A percentile compares a stretch with the other conserved stretches of the same genome.
Evolutionary conservation across 495 filamentous ascomycete genomes (phyloP).

Genomic region (Thermochaetoides thermophila): DNA sequence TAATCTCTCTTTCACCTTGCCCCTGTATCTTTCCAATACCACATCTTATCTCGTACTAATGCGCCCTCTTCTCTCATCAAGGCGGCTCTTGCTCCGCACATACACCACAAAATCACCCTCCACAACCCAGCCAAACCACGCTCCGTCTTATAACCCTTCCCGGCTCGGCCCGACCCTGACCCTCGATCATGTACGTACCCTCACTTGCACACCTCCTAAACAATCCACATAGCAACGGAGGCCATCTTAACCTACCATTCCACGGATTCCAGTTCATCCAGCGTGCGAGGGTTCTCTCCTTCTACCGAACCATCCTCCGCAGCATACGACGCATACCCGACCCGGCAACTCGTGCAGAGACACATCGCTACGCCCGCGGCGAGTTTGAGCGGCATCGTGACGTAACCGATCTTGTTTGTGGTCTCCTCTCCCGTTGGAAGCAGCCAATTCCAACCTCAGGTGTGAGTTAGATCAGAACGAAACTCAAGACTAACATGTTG

Average conservation of each 20-base stretch:
- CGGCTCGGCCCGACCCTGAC: conserved; percentile 27
- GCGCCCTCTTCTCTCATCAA: no score
- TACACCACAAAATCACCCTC: conserved; percentile 22
- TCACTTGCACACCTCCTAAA: not conserved
- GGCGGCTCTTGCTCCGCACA: conserved; percentile 23
- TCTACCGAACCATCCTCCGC: conserved; percentile 45
- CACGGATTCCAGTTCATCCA: conserved; percentile 39
- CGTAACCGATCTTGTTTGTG: conserved; percentile 54
- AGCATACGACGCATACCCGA: conserved; percentile 34
- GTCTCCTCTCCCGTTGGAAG: not conserved
- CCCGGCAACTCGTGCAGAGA: conserved; percentile 43
- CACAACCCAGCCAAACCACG: conserved; percentile 3
- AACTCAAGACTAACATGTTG: conserved; percentile 1
- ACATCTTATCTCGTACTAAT: no score
- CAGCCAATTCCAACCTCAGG: not conserved
- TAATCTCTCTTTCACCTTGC: no score
- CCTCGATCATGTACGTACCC: conserved; percentile 33
- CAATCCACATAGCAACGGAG: not conserved
- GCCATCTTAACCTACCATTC: not conserved
- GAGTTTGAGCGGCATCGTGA: conserved; percentile 62
- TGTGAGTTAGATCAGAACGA: not conserved
- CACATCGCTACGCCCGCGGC: conserved; percentile 52
- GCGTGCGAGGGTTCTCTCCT: conserved; percentile 34
- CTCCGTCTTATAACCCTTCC: no score
- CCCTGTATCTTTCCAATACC: no score